Percentiles rank a stretch among this genome's conserved stretches.
Evolutionary conservation across 441 rosid genomes (phyloP).

Genomic region (Pelargonium citronellum): DNA sequence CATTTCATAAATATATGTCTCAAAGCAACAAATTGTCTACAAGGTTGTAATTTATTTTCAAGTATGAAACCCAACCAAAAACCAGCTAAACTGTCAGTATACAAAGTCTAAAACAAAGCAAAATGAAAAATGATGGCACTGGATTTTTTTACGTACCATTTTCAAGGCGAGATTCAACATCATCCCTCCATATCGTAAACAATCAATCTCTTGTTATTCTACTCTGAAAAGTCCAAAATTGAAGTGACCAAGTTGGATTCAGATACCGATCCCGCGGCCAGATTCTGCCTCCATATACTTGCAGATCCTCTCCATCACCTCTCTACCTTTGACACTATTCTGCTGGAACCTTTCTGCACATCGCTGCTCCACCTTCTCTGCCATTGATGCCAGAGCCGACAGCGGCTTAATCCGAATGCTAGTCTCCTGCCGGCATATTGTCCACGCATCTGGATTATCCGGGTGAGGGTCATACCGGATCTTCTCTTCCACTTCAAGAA

Average conservation of each 20-base stretch:
- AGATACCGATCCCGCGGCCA: slow-evolving; percentile 39
- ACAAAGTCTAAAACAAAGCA: too few species aligned
- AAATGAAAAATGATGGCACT: too few species aligned
- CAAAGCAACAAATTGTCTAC: too few species aligned
- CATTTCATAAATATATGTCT: too few species aligned
- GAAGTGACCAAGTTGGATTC: slow-evolving; percentile 9
- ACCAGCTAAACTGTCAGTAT: too few species aligned
- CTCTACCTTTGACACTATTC: slow-evolving; percentile 83
- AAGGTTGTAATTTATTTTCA: too few species aligned
- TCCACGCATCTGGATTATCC: slow-evolving; percentile 67
- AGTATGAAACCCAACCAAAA: too few species aligned
- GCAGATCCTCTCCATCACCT: slow-evolving; percentile 95
- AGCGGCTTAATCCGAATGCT: slow-evolving; percentile 81
- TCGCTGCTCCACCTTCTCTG: slow-evolving; percentile 84
- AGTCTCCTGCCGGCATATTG: slow-evolving; percentile 80
- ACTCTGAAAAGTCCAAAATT: slow-evolving; percentile 9
- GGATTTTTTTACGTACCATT: too few species aligned
- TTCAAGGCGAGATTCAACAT: too few species aligned
- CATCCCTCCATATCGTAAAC: too few species aligned
- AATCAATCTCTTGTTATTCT: background rate
- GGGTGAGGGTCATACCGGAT: slow-evolving; percentile 84
- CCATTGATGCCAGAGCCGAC: slow-evolving; percentile 88
- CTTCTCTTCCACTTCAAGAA: slow-evolving; percentile 85
- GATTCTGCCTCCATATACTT: slow-evolving; percentile 93
- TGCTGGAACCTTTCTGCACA: slow-evolving; percentile 89